Evolutionary conservation across 768 basidiomycete species (phyloP), one percentile per base, ranked within the genome.

Genomic region (Leccinum truebloodii): DNA sequence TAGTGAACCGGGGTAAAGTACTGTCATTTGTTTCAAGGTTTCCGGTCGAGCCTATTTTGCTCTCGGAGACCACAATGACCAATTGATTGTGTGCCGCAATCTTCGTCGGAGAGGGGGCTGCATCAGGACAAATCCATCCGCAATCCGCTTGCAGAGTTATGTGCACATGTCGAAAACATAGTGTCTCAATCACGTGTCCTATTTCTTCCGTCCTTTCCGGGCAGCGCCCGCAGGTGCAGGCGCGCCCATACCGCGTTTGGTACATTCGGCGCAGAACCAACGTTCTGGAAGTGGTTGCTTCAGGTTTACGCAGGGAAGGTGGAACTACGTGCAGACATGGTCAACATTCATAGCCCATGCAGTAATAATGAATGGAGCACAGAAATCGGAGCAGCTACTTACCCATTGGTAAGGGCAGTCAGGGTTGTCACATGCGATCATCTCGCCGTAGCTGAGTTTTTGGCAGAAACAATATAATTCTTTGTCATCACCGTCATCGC

Each of bases 351-450:
- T 52, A 39, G n/a, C 35, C 34, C 41, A 32, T 50, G 30, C 3
- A 22, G 58, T 59, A 48, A 63, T 49, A 52, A 56, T 26, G 26
- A 32, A 44, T 22, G 20, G 50, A 26, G n/a, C 52, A 54, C 51
- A 30, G 53, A 30, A 46, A 13, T 46, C 26, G 53, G 54, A 30
- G 41, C 16, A 63, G 50, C 6, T n/a, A 74, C 84, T 77, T 59
- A 86, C 86, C 86, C 86, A 87, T 79, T 86, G 84, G 70, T 77
- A 81, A 8, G 73, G 78, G 69, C 85, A 87, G 30, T 75, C 74
- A 34, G 81, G 77, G 65, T 83, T 81, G 69, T 87, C 85, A 66
- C 86, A 87, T 39, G 80, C 86, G 60, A 87, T 84, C 86, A 87
- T 87, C 75, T 84, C 86, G 53, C 87, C 86, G 65, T 85, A 86